Conservation (phyloP, 2,329 filamentous ascomycete species). For the Exserohilum rostratum region DNA sequence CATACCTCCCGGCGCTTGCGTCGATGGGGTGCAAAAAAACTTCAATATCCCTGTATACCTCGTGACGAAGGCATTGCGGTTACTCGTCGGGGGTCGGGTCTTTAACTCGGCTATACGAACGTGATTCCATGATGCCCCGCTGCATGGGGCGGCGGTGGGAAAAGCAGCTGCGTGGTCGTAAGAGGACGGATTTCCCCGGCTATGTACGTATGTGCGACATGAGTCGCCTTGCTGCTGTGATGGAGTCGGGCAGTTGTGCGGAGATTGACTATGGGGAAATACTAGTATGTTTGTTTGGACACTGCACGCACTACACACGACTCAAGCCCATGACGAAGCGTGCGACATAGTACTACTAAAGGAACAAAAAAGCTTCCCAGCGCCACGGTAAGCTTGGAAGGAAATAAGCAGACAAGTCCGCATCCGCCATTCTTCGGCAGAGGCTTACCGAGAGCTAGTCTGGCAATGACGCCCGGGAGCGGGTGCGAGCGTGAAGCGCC, state of each 20-base stretch:
- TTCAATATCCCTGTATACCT: constrained; percentile 9
- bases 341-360: no score
- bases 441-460: not conserved
- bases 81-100: not conserved
- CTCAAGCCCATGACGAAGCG: not conserved
- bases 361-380: not conserved
- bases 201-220: no score
- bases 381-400: not conserved
- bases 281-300: not conserved
- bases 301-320: not conserved
- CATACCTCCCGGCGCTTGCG: constrained; percentile 16
- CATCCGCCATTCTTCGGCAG: not conserved
- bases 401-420: not conserved
- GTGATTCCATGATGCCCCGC: constrained; percentile 2
- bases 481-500: not conserved
- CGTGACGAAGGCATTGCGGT: constrained; percentile 13
- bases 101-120: constrained; percentile 10
- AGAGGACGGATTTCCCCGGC: constrained; percentile 1
- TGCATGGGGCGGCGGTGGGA: not conserved
- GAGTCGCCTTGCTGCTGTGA: constrained; percentile 1
- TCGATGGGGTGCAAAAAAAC: constrained; percentile 13
- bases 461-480: not conserved
- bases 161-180: constrained; percentile 10
- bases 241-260: not conserved
- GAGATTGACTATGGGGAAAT: not conserved